phyloP scores from a whole-genome alignment of 768 basidiomycete species.

The Leccinum subtestaceum region DNA sequence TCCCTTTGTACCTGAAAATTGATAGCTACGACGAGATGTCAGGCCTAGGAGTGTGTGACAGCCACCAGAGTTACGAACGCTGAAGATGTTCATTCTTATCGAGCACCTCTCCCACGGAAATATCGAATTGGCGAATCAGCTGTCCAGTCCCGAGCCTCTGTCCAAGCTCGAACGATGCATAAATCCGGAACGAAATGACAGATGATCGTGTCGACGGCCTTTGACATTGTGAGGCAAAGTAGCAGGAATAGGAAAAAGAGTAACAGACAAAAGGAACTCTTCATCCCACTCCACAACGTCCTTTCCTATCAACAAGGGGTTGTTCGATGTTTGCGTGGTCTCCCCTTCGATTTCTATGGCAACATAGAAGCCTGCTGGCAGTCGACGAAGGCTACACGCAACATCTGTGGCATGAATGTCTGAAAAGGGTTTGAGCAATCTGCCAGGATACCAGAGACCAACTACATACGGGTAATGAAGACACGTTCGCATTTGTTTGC shows the following conservation, averaged over 20 bases:
- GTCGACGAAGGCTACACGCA: background rate
- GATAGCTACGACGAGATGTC: background rate
- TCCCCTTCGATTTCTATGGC: background rate
- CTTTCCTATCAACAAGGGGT: background rate
- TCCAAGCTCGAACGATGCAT: background rate
- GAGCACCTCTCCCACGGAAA: background rate
- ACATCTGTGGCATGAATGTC: background rate
- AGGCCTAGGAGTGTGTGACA: background rate
- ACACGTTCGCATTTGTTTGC: no score
- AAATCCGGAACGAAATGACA: background rate
- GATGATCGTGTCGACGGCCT: background rate
- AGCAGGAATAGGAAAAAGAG: background rate
- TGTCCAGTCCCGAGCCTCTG: background rate
- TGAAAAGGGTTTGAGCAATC: background rate
- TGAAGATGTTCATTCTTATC: background rate
- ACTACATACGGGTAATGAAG: no score
- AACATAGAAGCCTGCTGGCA: background rate
- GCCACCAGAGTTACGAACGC: background rate
- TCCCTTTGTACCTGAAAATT: background rate
- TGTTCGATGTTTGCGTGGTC: background rate
- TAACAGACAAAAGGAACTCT: background rate
- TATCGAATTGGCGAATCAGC: background rate
- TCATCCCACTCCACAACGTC: background rate
- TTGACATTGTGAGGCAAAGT: background rate
- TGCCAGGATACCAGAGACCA: no score